phyloP scores from a whole-genome alignment of 352 stramenopile species.

The Peronospora belbahrii region DNA sequence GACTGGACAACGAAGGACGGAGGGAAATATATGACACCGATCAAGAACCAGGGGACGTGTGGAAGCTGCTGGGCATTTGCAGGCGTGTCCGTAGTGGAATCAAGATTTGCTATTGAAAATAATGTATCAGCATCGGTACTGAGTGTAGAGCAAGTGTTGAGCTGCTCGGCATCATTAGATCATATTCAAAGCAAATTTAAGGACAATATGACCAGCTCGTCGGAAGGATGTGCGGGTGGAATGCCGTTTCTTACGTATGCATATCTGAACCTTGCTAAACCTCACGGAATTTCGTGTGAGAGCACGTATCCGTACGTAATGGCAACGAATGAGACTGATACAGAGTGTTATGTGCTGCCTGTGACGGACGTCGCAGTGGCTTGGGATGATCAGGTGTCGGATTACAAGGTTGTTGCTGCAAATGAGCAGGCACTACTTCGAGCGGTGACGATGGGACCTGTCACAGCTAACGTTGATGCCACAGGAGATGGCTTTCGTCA shows the following conservation, averaged over 20 bases:
- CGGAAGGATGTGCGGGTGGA: constrained; percentile 76
- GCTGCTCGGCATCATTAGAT: constrained; percentile 61
- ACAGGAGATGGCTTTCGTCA: constrained; percentile 70
- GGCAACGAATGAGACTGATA: constrained; percentile 47
- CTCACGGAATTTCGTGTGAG: constrained; percentile 71
- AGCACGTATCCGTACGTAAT: constrained; percentile 71
- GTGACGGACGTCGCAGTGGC: constrained; percentile 34
- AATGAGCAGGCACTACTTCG: constrained; percentile 56
- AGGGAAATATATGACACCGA: constrained; percentile 81
- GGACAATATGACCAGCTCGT: constrained; percentile 69
- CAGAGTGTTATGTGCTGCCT: constrained; percentile 26
- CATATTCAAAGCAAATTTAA: constrained; percentile 67
- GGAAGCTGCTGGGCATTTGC: constrained; percentile 91
- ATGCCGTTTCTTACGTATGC: constrained; percentile 88
- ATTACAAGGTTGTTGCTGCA: constrained; percentile 45
- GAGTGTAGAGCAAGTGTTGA: constrained; percentile 82
- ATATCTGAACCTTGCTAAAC: constrained; percentile 55
- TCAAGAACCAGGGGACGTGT: constrained; percentile 91
- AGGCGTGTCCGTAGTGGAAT: constrained; percentile 64
- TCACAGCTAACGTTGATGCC: constrained; percentile 75
- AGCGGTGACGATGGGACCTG: constrained; percentile 53
- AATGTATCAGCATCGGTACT: constrained; percentile 53
- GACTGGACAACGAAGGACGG: constrained; percentile 64
- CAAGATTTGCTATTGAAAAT: constrained; percentile 67
- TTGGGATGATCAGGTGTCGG: constrained; percentile 38